Evolutionary conservation across 345 rosid genomes (phyloP).

Genomic region (Hypericum androsaemum): DNA sequence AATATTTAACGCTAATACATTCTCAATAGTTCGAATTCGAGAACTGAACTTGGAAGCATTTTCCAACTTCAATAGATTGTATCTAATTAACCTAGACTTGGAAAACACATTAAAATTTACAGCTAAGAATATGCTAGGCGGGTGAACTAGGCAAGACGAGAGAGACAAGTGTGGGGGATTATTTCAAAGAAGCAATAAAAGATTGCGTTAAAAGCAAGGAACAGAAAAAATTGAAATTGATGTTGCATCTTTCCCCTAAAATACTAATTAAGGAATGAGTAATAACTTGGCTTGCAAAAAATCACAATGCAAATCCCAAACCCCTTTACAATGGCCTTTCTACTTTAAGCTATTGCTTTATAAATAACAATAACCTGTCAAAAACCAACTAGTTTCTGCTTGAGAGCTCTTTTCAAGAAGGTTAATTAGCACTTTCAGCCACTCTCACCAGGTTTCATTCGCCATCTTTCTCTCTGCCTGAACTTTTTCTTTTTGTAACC

Average conservation of each 20-base stretch:
- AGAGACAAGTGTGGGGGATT: background rate
- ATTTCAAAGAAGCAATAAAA: background rate
- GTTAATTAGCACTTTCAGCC: constrained; percentile 19
- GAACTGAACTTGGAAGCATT: too few species aligned
- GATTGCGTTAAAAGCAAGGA: constrained; percentile 39
- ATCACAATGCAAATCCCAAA: constrained; percentile 13
- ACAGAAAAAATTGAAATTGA: constrained; percentile 25
- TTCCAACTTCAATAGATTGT: too few species aligned
- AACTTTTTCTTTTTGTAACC: too few species aligned
- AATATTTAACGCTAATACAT: too few species aligned
- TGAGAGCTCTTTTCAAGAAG: constrained; percentile 22
- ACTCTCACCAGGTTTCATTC: constrained; percentile 10
- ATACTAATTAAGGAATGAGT: constrained; percentile 12
- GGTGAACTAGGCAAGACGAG: background rate
- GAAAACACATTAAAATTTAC: too few species aligned
- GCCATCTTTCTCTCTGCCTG: background rate
- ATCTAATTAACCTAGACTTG: too few species aligned
- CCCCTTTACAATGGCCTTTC: background rate
- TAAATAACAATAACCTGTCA: too few species aligned
- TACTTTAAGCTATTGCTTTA: background rate
- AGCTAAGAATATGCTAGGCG: too few species aligned
- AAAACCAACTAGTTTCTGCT: constrained; percentile 15
- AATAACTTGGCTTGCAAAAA: constrained; percentile 37
- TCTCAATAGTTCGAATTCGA: too few species aligned
- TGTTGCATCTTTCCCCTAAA: constrained; percentile 24